Evolutionary conservation across 148 eudicot genomes (phyloP), one percentile per base, ranked within the genome.

Genomic region (Chenopodium album): DNA sequence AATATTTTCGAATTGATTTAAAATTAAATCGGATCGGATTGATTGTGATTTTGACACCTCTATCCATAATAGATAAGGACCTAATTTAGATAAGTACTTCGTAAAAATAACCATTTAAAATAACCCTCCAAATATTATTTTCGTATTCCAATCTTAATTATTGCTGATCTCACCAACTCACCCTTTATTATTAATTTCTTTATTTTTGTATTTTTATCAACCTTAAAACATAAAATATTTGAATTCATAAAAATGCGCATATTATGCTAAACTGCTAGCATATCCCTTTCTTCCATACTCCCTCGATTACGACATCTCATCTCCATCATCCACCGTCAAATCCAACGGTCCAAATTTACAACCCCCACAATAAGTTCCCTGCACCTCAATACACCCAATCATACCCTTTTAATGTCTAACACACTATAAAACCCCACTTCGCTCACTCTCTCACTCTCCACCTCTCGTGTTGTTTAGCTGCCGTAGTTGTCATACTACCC

Each of bases 231-330:
- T 76, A 69, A 16, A 16, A 17, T 37, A 34, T 17, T 71, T 34
- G 2, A 22, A 34, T 69, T 69, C 34, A 7, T 11, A 34, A 63
- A 64, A 78, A 22, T 11, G 22, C 41, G 50, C n/a, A 78, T 65
- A 66, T 65, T 48, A 26, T 74, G 76, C 32, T 60, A 13, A n/a
- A 46, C 46, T 69, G 84, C 83, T 82, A 76, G 80, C 13, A 82
- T 68, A 82, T 82, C 84, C 69, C 32, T 82, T 82, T 82, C 83
- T 50, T 20, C 83, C 77, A 66, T 52, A 48, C 78, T 75, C 50
- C 64, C 64, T 13, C 37, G 75, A 68, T 19, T 31, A 26, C 26
- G 80, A 82, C 80, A 76, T 26, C 76, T 54, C 80, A 82, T 29
- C 52, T 73, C 47, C 75, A 47, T 56, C 71, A 75, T 75, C 73